Evolutionary conservation across 2,329 filamentous ascomycete genomes (phyloP).

Genomic region (Exserohilum rostratum): DNA sequence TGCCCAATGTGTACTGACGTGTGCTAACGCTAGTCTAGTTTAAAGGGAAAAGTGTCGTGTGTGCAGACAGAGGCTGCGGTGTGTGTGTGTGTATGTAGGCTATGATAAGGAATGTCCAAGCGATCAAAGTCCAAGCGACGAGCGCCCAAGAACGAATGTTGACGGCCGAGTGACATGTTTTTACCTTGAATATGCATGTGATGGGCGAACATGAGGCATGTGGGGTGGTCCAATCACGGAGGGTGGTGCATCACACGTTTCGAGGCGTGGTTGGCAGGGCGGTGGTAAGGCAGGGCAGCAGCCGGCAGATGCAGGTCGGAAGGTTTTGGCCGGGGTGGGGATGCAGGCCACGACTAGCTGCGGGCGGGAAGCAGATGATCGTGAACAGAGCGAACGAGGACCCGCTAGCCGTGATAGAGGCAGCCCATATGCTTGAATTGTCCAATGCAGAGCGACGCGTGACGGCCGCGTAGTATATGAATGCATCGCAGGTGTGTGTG

Average conservation of each 20-base stretch:
- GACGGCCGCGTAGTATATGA: no score
- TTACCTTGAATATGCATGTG: not conserved
- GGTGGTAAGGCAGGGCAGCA: conserved; percentile 7
- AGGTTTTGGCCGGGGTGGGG: conserved; percentile 5
- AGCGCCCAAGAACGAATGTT: not conserved
- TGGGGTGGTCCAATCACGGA: not conserved
- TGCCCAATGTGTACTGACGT: not conserved
- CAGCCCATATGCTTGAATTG: no score
- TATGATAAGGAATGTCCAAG: not conserved
- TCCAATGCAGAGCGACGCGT: no score
- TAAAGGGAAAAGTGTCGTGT: conserved; percentile 14
- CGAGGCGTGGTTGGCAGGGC: conserved; percentile 12
- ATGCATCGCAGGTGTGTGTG: not conserved
- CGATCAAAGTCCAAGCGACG: no score
- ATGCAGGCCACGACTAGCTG: conserved; percentile 11
- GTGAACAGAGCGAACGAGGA: not conserved
- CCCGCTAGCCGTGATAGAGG: not conserved
- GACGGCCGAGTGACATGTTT: not conserved
- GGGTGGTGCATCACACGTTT: conserved; percentile 11
- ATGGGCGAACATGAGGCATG: not conserved
- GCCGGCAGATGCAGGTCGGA: conserved; percentile 5
- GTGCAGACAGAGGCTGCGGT: not conserved
- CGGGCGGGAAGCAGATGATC: not conserved
- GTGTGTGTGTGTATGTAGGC: conserved; percentile 1
- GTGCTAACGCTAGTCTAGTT: conserved; percentile 34